These are phyloP conservation scores for Rhizophagus sp. DNA, from an alignment of 192 early-diverging fungal species.

Conservation along the genomic window DNA sequence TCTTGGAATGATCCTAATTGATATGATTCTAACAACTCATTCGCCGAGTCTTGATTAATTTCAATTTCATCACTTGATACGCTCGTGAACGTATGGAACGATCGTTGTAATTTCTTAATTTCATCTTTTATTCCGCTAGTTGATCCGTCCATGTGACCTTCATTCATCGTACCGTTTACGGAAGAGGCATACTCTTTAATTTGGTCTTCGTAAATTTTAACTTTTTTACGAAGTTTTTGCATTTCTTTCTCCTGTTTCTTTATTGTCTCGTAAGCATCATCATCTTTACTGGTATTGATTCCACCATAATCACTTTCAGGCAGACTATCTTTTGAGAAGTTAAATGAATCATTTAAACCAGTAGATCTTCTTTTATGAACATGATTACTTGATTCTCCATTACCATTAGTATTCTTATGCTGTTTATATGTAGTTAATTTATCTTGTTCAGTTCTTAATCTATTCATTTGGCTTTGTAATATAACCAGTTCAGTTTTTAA, in stretches of 20 bases:
- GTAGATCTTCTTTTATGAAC: neutral
- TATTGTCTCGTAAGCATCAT: neutral
- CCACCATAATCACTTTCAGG: neutral
- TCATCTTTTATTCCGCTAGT: neutral
- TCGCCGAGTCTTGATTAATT: neutral
- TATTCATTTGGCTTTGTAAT: slow-evolving; percentile 14
- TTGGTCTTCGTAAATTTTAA: neutral
- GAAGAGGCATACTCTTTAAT: neutral
- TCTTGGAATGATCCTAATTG: neutral
- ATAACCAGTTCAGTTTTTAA: slow-evolving; percentile 8
- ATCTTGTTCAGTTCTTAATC: slow-evolving; percentile 6
- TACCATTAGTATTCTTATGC: neutral
- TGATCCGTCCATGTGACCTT: neutral
- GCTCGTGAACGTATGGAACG: neutral
- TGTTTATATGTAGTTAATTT: neutral
- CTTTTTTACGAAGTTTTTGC: neutral
- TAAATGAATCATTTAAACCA: neutral
- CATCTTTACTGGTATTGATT: neutral
- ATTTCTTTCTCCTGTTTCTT: neutral
- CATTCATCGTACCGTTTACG: neutral
- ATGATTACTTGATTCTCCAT: neutral
- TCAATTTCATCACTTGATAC: neutral
- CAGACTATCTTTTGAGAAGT: neutral
- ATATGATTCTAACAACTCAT: neutral
- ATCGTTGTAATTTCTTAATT: neutral